These are phyloP conservation scores for Thermomucor indicae-seudaticae DNA, from an alignment of 371 early-diverging fungal genomes.

Conservation along the genomic window DNA sequence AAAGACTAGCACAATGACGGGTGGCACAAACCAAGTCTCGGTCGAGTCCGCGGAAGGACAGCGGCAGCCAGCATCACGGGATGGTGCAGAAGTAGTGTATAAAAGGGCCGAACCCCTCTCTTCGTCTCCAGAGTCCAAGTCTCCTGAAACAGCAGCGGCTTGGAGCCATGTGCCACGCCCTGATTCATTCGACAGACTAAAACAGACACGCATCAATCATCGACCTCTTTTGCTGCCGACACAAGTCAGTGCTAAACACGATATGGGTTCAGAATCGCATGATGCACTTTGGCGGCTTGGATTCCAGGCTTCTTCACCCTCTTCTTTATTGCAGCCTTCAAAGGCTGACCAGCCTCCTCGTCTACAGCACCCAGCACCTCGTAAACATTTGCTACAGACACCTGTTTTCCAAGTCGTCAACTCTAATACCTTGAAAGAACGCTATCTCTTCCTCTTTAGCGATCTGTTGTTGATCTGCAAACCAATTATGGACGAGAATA, in stretches of 20 bases:
- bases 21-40: too few species aligned
- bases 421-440: slow-evolving; percentile 65
- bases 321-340: background rate
- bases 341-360: background rate
- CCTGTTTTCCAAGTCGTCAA: slow-evolving; percentile 75
- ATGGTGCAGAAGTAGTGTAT: background rate
- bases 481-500: slow-evolving; percentile 46
- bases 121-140: background rate
- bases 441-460: slow-evolving; percentile 77
- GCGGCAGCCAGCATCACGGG: background rate
- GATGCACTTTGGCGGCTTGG: background rate
- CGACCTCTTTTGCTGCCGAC: background rate
- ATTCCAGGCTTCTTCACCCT: background rate
- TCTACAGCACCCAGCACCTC: slow-evolving; percentile 29
- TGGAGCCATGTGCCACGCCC: background rate
- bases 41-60: too few species aligned
- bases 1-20: too few species aligned
- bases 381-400: slow-evolving; percentile 70
- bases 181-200: background rate
- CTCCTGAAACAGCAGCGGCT: background rate
- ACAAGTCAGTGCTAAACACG: background rate
- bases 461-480: slow-evolving; percentile 79
- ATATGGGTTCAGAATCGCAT: background rate
- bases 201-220: background rate
- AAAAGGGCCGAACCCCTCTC: background rate